Evolutionary conservation across 306 rosid species (phyloP), one percentile per base, ranked within the genome.

Genomic region (Corylus heterophylla): DNA sequence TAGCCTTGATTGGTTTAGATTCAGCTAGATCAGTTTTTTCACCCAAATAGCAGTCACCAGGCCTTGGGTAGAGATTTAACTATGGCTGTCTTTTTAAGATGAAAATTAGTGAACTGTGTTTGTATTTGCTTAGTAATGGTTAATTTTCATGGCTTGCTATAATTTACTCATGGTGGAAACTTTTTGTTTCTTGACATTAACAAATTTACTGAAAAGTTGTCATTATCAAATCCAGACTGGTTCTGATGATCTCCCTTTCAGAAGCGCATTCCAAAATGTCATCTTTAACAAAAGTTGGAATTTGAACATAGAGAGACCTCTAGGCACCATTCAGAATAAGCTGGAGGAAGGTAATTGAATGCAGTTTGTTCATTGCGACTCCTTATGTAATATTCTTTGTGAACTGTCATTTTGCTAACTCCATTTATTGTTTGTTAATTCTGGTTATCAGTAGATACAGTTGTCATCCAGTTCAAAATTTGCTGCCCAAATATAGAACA

Each of bases 211-310:
- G 72, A 69, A 75, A 42, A 31, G 37, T 61, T 54, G 35, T 55
- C 76, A 54, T 79, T 58, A 61, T 86, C 73, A 61, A 72, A 63
- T 83, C 69, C 91, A 95, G 98, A 81, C 86, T n/a, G 98, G 91
- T 79, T 89, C 92, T 27, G 98, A 95, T 84, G 84, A 89, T 48
- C 78, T 92, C 83, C 96, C 98, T 77, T 91, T 86, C 86, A 89
- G 82, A 80, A 92, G 96, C 74, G 98, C 98, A 81, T 92, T 92
- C 78, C 88, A 80, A 85, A 82, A 95, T 76, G 98, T 95, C 72
- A 82, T 95, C 74, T 95, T 95, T 66, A 78, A 82, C 68, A 78
- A 42, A 81, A 91, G 86, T 49, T 84, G 80, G 82, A 83, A 78
- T 79, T 83, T 74, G 78, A 80, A 80, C 58, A 37, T 85, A 25